Evolutionary conservation across 2,329 filamentous ascomycete species (phyloP).

Genomic region (Cadophora sp.): DNA sequence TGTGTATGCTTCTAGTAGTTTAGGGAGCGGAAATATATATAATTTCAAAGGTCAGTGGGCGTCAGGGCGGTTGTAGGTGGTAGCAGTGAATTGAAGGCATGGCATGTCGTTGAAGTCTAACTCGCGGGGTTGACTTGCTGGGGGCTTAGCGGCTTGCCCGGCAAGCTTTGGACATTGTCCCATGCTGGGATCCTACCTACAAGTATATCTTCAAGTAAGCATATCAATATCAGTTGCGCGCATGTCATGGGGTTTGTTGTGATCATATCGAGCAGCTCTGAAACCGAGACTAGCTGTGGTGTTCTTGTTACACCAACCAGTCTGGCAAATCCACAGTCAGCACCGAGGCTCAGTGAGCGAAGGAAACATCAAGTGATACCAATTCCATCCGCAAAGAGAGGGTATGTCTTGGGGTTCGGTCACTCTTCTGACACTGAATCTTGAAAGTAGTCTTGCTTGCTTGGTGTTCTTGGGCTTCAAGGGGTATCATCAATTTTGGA

Average conservation of each 20-base stretch:
- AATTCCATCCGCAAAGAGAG: no score
- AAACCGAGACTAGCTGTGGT: background rate
- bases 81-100: background rate
- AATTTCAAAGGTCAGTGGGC: background rate
- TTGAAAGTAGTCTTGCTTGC: background rate
- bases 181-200: background rate
- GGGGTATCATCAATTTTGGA: conserved; percentile 4
- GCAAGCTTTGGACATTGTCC: background rate
- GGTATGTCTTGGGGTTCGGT: no score
- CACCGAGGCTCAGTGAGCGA: background rate
- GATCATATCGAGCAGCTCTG: background rate
- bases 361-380: no score
- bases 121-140: background rate
- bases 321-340: background rate
- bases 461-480: background rate
- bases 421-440: no score
- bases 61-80: background rate
- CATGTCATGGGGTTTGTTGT: background rate
- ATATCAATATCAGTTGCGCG: background rate
- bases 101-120: conserved; percentile 9
- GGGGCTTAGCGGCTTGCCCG: background rate
- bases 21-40: background rate
- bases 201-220: conserved; percentile 13
- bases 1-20: background rate
- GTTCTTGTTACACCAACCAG: background rate